Percentiles rank a stretch among this genome's conserved stretches.
Evolutionary conservation across 2,329 filamentous ascomycete species (phyloP).

Genomic region (Ceratocystiopsis minuta): DNA sequence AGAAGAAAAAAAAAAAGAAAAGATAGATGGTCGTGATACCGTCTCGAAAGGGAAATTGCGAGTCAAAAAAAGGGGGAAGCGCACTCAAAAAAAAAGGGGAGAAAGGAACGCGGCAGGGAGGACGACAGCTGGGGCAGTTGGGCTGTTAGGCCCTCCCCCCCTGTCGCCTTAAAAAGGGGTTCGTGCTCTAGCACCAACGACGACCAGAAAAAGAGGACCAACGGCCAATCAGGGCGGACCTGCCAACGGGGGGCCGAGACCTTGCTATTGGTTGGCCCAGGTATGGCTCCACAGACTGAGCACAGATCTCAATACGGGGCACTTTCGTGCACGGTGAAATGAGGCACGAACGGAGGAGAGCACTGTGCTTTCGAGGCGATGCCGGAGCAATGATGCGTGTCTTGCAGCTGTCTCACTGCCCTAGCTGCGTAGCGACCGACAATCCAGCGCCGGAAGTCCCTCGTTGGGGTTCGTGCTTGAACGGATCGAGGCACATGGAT

Average conservation of each 20-base stretch:
- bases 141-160: background rate
- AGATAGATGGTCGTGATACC: slow-evolving; percentile 4
- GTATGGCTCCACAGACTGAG: background rate
- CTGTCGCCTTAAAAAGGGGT: slow-evolving; percentile 8
- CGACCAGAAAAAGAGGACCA: background rate
- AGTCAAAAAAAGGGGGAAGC: background rate
- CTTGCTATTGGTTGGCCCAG: too few relatives aligned
- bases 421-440: too few relatives aligned
- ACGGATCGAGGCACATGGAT: too few relatives aligned
- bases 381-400: too few relatives aligned
- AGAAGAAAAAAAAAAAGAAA: slow-evolving; percentile 3
- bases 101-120: slow-evolving; percentile 1
- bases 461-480: too few relatives aligned
- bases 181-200: slow-evolving; percentile 6
- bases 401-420: too few relatives aligned
- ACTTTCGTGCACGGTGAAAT: too few relatives aligned
- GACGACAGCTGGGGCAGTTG: slow-evolving; percentile 1
- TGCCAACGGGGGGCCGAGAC: too few relatives aligned
- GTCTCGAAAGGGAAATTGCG: slow-evolving; percentile 11
- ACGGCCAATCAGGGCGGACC: background rate
- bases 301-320: background rate
- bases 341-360: too few relatives aligned
- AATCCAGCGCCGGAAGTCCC: too few relatives aligned
- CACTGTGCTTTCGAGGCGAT: too few relatives aligned
- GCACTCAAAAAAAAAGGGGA: slow-evolving; percentile 6